These are phyloP conservation scores for Naganishia friedmannii DNA, from an alignment of 768 basidiomycete genomes.

Conservation along the genomic window DNA sequence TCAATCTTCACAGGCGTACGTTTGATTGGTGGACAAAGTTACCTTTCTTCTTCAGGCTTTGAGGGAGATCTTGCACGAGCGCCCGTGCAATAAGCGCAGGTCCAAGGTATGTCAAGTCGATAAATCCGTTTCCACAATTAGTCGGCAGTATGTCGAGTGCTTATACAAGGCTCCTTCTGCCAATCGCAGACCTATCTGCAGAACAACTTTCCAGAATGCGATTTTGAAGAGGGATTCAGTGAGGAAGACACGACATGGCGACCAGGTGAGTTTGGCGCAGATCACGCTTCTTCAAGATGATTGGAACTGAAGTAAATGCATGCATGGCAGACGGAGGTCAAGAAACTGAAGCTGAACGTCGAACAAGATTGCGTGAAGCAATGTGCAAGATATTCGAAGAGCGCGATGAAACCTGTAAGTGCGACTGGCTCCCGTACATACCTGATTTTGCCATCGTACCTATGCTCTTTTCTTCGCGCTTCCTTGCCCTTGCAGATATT, in stretches of 20 bases:
- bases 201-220: constrained; percentile 41
- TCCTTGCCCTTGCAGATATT: constrained; percentile 34
- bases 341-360: constrained; percentile 35
- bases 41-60: neutral
- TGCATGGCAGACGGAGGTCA: neutral
- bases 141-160: too few species aligned
- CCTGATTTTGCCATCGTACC: neutral
- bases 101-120: neutral
- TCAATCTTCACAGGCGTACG: too few species aligned
- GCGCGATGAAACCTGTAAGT: constrained; percentile 39
- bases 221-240: constrained; percentile 41
- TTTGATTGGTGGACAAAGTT: too few species aligned
- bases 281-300: neutral
- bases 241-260: constrained; percentile 48
- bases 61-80: neutral
- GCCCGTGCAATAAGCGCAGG: neutral
- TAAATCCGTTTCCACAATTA: too few species aligned
- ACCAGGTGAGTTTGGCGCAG: constrained; percentile 16
- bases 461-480: neutral
- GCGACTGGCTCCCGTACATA: constrained; percentile 7
- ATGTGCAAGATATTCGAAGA: constrained; percentile 41
- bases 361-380: constrained; percentile 30
- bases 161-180: too few species aligned
- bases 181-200: constrained; percentile 35
- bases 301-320: neutral